Conservation (phyloP, 164 flowering plant genomes). For the Cinnamomum micranthum region DNA sequence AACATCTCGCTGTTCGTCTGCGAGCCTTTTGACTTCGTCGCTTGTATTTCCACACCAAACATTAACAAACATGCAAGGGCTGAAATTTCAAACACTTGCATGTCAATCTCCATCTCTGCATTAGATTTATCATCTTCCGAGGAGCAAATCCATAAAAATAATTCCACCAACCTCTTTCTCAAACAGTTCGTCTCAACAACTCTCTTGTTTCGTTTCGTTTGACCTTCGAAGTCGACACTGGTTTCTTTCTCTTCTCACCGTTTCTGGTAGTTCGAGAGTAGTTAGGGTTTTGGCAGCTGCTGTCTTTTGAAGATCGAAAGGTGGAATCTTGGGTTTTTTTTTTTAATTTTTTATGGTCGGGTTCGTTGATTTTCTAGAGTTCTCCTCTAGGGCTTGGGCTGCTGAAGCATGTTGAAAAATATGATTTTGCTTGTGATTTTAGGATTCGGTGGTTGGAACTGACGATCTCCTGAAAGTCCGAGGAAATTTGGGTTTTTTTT, state of each 20-base stretch:
- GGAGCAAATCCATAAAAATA: not conserved
- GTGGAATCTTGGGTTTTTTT: not conserved
- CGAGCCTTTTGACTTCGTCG: no score
- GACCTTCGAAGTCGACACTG: no score
- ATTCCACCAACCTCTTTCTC: not conserved
- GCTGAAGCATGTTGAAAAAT: not conserved
- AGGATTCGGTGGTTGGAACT: not conserved
- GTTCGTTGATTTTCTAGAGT: no score
- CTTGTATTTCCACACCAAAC: no score
- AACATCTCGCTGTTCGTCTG: no score
- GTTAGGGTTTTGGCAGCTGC: not conserved
- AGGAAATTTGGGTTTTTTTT: not conserved
- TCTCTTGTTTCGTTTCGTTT: not conserved
- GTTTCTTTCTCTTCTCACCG: not conserved
- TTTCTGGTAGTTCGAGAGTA: not conserved
- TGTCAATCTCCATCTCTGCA: not conserved
- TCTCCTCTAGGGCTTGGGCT: no score
- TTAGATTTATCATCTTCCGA: not conserved
- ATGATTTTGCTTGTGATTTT: not conserved
- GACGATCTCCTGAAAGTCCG: not conserved
- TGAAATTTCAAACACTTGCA: no score
- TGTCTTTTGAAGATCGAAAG: not conserved
- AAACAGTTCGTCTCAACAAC: not conserved
- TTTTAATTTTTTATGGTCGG: not conserved
- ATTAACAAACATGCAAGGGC: no score